phyloP scores from a whole-genome alignment of 2,329 filamentous ascomycete genomes.

The Nannizziopsis barbatae region DNA sequence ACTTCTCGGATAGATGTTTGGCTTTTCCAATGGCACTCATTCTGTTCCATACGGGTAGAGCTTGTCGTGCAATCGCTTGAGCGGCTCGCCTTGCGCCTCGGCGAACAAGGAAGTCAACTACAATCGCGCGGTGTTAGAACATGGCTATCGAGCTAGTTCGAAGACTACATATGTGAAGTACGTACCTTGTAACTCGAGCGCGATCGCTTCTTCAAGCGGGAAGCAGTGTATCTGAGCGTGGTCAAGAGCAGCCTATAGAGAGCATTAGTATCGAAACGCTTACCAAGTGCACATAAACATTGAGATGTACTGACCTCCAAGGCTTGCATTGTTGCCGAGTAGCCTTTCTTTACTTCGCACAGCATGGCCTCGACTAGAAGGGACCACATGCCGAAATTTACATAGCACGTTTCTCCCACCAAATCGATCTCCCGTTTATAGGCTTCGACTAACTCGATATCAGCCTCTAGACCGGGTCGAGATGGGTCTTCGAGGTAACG shows the following conservation, averaged over 20 bases:
- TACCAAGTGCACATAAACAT: neutral
- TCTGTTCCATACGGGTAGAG: conserved; percentile 48
- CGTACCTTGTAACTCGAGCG: conserved; percentile 48
- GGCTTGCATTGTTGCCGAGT: conserved; percentile 35
- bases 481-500: conserved; percentile 35
- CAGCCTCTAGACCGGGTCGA: conserved; percentile 35
- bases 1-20: conserved; percentile 46
- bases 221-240: conserved; percentile 49
- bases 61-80: conserved; percentile 46
- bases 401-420: conserved; percentile 43
- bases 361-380: conserved; percentile 46
- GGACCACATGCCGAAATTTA: conserved; percentile 51
- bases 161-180: neutral
- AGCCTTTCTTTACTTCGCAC: conserved; percentile 39
- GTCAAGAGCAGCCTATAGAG: conserved; percentile 46
- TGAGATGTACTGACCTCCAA: conserved; percentile 22
- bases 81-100: conserved; percentile 49
- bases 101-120: conserved; percentile 47
- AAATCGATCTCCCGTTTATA: conserved; percentile 45
- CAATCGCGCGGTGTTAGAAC: conserved; percentile 19
- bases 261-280: conserved; percentile 20
- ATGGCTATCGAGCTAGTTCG: neutral
- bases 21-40: conserved; percentile 50
- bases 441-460: conserved; percentile 39
- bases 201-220: conserved; percentile 48